These are phyloP conservation scores for Pseudogymnoascus sp. DNA, from an alignment of 2,329 filamentous ascomycete genomes.

Conservation along the genomic window DNA sequence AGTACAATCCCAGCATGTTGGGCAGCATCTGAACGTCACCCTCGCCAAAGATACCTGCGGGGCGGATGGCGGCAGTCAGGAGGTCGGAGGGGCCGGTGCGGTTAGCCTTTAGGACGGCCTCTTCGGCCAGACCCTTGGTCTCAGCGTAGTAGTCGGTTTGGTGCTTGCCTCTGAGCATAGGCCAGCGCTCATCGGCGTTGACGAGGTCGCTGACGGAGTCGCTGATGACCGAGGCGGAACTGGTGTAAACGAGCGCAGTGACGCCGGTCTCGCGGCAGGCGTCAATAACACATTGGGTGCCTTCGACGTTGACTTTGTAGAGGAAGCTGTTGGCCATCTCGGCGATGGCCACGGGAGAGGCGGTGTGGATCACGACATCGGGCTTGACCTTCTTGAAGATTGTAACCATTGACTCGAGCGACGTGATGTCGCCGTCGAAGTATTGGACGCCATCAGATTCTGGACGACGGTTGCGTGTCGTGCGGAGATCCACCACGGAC, in stretches of 20 bases:
- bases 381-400: conserved; percentile 62
- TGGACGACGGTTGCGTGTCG: conserved; percentile 56
- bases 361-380: conserved; percentile 85
- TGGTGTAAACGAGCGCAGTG: conserved; percentile 82
- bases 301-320: conserved; percentile 78
- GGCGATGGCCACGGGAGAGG: conserved; percentile 57
- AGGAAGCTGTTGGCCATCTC: conserved; percentile 50
- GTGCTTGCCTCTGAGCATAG: conserved; percentile 60
- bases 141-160: conserved; percentile 81
- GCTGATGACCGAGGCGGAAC: conserved; percentile 76
- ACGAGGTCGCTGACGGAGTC: conserved; percentile 72
- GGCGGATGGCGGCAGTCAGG: conserved; percentile 73
- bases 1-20: conserved; percentile 64
- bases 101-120: conserved; percentile 70
- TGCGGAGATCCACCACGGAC: conserved; percentile 64
- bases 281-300: conserved; percentile 69
- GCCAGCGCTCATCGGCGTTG: conserved; percentile 80
- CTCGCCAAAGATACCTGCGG: conserved; percentile 84
- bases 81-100: conserved; percentile 49
- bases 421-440: conserved; percentile 71
- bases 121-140: conserved; percentile 80
- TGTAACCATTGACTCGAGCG: conserved; percentile 48
- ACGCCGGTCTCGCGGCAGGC: conserved; percentile 64
- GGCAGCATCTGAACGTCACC: conserved; percentile 72
- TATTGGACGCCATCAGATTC: conserved; percentile 53